Evolutionary conservation across 805 yeast genomes (phyloP), one percentile per base, ranked within the genome.

Genomic region (Soucietia sequanensis): DNA sequence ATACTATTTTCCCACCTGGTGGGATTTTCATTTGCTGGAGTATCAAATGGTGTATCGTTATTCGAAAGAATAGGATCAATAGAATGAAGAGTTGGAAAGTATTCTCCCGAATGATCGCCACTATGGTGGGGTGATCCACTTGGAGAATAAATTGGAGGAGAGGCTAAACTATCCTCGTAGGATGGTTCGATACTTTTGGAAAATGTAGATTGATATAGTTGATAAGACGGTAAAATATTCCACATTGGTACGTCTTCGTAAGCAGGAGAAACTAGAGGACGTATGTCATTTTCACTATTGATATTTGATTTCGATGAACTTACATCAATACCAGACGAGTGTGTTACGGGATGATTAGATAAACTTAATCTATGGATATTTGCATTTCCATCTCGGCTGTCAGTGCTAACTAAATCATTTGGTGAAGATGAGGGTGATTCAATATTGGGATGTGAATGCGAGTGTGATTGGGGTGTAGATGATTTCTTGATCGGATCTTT

Each of bases 201-300:
- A 30, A 56, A 56, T 9, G 62, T 57, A 25, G 57, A 48, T 43
- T 54, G 56, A 34, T 45, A 53, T 25, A 57, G 53, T 37, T 57
- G 61, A 41, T 57, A 57, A 25, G 58, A 52, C 16, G 62, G 62
- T 7, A 56, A 53, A 16, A 57, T 54, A 39, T 52, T 55, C 58
- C 61, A 56, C 12, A 49, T 38, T 13, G 60, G 61, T 17, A 52
- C 59, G 12, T 56, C 52, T 25, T 57, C 60, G 29, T 43, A 37
- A 4, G 50, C 49, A 1, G 62, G 61, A 22, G 59, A 52, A 19
- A 27, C 34, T 14, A 53, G 31, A 14, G 54, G 58, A n/a, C 46
- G 44, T 20, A 33, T 23, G 15, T 2, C 6, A 12, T 18, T 29
- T 8, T 19, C 23, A n/a, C n/a, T n/a, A n/a, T n/a, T n/a, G n/a